Base-by-base conservation (phyloP, 805 yeast genomes). In the Priceomyces melissophilus region DNA sequence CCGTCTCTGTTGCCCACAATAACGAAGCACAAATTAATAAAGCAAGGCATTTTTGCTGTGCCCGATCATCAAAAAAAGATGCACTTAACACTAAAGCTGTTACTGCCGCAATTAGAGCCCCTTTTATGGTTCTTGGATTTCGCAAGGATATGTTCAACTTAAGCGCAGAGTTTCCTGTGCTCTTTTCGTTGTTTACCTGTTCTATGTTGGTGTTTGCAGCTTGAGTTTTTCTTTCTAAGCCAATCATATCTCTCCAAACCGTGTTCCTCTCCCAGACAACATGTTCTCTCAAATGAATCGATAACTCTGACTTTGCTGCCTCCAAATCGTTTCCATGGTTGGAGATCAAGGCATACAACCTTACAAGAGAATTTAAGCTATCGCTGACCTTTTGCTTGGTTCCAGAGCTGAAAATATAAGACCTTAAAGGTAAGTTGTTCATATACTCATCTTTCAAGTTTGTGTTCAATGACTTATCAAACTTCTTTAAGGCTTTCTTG, bases 1-100 rank as follows among this genome's bases (percentile, higher is more conserved):
- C 79, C 0, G 96, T 79, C 57, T 91, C 99, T 9, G 97, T 87
- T 0, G 98, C 97, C 99, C 98, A 91, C 17, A 90, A 67, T 37
- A 90, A 57, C 0, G 97, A 89, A 1, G 96, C 82, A 51, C 87
- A 79, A 3, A 85, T 73, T 35, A 93, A 72, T 4, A 91, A 68
- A 0, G 97, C 96, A 57, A 91, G 75, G 64, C 99, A 50, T 39
- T 65, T 55, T 29, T 58, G 55, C 42, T 69, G 71, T 17, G 61
- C 61, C 3, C 40, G 30, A 42, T 69, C 73, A 13, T 57, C 58
- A 50, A 69, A 67, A 1, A 69, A 59, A 1, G 58, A 47, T 7
- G 63, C 42, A 4, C 56, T 51, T 37, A 67, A 40, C 23, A 69
- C 53, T 1, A 57, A 17, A 1, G 73, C 27, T 13, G 89, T 83